These are phyloP conservation scores for Dactylellina drechsleri DNA, from an alignment of 2,329 filamentous ascomycete genomes.

Conservation along the genomic window DNA sequence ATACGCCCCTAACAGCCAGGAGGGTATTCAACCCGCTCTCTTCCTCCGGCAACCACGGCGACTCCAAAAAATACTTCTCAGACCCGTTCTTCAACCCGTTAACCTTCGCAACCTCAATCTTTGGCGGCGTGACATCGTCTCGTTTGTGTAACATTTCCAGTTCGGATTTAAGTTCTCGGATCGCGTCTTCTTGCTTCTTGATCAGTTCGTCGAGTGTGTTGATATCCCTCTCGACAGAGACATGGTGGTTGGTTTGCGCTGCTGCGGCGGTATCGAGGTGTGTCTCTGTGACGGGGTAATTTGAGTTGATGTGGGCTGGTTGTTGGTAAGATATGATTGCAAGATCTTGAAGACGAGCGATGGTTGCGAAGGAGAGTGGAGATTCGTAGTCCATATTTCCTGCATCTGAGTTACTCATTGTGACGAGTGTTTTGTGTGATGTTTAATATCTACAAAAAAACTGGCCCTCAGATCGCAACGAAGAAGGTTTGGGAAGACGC, in stretches of 20 bases:
- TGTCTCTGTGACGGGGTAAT: slow-evolving; percentile 30
- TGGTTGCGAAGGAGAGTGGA: slow-evolving; percentile 31
- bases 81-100: slow-evolving; percentile 41
- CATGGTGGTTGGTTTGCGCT: slow-evolving; percentile 36
- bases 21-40: slow-evolving; percentile 44
- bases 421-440: no score
- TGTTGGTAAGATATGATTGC: slow-evolving; percentile 26
- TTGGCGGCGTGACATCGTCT: slow-evolving; percentile 40
- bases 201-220: slow-evolving; percentile 39
- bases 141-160: slow-evolving; percentile 26
- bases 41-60: slow-evolving; percentile 48
- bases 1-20: slow-evolving; percentile 28
- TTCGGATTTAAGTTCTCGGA: slow-evolving; percentile 20
- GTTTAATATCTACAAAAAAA: no score
- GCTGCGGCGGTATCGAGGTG: slow-evolving; percentile 40
- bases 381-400: slow-evolving; percentile 26
- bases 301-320: slow-evolving; percentile 38
- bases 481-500: no score
- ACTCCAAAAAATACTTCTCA: slow-evolving; percentile 27
- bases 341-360: slow-evolving; percentile 41
- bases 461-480: no score
- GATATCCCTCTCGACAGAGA: slow-evolving; percentile 36
- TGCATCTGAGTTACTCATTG: not conserved
- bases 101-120: slow-evolving; percentile 25
- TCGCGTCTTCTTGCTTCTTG: slow-evolving; percentile 39